phyloP scores from a whole-genome alignment of 805 yeast species.

The Zygosaccharomyces kombuchaensis region DNA sequence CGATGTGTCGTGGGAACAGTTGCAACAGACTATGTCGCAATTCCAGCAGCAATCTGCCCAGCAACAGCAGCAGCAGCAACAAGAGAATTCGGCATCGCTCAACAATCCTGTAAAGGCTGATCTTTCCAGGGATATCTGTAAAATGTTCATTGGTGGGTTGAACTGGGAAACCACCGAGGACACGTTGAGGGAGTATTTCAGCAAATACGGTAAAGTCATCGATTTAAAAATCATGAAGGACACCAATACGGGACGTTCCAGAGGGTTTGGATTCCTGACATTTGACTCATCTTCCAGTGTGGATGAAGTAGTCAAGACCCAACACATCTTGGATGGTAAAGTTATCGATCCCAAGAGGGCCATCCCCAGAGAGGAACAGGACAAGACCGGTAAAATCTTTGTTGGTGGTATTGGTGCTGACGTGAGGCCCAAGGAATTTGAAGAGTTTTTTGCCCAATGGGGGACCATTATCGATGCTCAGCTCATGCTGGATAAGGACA shows the following conservation, averaged over 20 bases:
- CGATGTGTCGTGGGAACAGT: conserved; percentile 32
- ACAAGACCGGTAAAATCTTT: conserved; percentile 91
- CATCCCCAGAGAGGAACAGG: conserved; percentile 95
- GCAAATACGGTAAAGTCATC: conserved; percentile 81
- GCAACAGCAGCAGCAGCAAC: conserved; percentile 13
- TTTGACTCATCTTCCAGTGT: conserved; percentile 79
- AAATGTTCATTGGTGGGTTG: conserved; percentile 94
- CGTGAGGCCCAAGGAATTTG: conserved; percentile 87
- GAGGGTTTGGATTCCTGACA: conserved; percentile 93
- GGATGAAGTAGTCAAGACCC: conserved; percentile 77
- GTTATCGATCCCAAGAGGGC: conserved; percentile 97
- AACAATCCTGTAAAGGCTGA: conserved; percentile 41
- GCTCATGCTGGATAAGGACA: conserved; percentile 93
- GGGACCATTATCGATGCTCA: conserved; percentile 94
- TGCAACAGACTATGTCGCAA: conserved; percentile 35
- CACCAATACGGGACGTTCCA: conserved; percentile 74
- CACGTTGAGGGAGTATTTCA: conserved; percentile 71
- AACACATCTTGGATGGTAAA: conserved; percentile 90
- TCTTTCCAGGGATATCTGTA: conserved; percentile 70
- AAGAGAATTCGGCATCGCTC: conserved; percentile 19
- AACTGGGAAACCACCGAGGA: conserved; percentile 98
- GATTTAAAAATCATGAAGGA: conserved; percentile 95
- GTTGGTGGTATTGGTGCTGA: conserved; percentile 96
- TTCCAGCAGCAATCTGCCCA: conserved; percentile 28
- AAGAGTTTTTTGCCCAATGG: conserved; percentile 76